These are phyloP conservation scores for Ceratocystis albifundus DNA, from an alignment of 2,329 filamentous ascomycete genomes.

Conservation along the genomic window DNA sequence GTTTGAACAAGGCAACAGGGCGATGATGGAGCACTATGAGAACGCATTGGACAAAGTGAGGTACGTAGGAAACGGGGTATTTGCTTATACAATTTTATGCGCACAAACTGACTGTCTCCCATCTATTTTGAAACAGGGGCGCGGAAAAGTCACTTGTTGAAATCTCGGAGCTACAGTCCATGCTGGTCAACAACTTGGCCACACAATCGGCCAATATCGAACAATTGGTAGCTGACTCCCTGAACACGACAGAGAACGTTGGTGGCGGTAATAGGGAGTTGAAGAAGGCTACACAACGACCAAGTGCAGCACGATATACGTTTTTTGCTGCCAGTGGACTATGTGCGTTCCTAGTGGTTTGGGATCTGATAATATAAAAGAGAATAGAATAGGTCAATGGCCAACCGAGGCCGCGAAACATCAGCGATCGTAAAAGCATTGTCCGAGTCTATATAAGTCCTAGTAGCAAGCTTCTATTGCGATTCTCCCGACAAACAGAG, in stretches of 20 bases:
- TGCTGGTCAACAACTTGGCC: conserved; percentile 73
- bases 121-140: conserved; percentile 42
- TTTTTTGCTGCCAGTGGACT: conserved; percentile 70
- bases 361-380: conserved; percentile 56
- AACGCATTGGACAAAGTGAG: conserved; percentile 88
- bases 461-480: no score
- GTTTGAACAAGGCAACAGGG: conserved; percentile 85
- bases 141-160: conserved; percentile 85
- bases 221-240: conserved; percentile 73
- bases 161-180: conserved; percentile 82
- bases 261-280: conserved; percentile 83
- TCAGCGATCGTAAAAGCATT: no score
- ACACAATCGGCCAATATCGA: conserved; percentile 83
- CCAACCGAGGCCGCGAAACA: neutral
- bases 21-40: conserved; percentile 87
- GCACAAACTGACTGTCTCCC: conserved; percentile 9
- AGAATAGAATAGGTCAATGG: neutral
- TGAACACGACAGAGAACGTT: conserved; percentile 73
- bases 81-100: neutral
- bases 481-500: no score
- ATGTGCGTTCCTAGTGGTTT: conserved; percentile 61
- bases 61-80: conserved; percentile 41
- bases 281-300: conserved; percentile 63
- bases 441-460: no score
- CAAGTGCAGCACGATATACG: conserved; percentile 62